Evolutionary conservation across 805 yeast species (phyloP), one percentile per base, ranked within the genome.

Genomic region (Pichia thaimueangensis): DNA sequence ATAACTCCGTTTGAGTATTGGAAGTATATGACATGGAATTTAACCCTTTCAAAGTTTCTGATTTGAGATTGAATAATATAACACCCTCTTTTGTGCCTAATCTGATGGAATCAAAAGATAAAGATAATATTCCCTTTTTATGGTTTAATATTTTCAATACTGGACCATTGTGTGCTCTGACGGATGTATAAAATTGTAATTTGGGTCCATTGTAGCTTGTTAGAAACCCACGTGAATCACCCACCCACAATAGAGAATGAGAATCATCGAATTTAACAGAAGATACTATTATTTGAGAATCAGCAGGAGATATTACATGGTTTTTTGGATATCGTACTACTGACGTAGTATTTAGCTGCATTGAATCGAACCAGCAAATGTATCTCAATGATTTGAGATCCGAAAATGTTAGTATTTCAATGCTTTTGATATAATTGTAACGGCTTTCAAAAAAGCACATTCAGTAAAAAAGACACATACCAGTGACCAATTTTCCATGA

Each of bases 211-310:
- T 65, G 42, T 52, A 69, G 2, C 73, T 65, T 4, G 68, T 60
- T 0, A 71, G 54, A 34, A 69, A 60, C 4, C 89, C 85, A 30
- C 67, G 70, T 1, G 76, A 59, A 57, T 86, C 93, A 15, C 95
- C 95, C 1, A 81, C 70, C 97, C 97, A 91, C 2, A 89, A 57
- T 35, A 93, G 65, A 52, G 89, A 93, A 45, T 79, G 74, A n/a
- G 72, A 64, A 29, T 71, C 71, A 62, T 89, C 96, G 59, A 88
- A 88, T 4, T 62, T 60, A 7, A 76, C 34, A 10, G 62, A 51
- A 2, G 68, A 57, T 8, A 58, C 48, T 30, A 53, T 22, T 5
- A 48, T 42, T 45, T 56, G 28, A 40, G 52, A 6, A 52, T 54
- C 37, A 22, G 45, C 29, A 5, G 45, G 46, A 19, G 42, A 19